Evolutionary conservation across 2,329 filamentous ascomycete genomes (phyloP).

Genomic region (Hypomyces rosellus): DNA sequence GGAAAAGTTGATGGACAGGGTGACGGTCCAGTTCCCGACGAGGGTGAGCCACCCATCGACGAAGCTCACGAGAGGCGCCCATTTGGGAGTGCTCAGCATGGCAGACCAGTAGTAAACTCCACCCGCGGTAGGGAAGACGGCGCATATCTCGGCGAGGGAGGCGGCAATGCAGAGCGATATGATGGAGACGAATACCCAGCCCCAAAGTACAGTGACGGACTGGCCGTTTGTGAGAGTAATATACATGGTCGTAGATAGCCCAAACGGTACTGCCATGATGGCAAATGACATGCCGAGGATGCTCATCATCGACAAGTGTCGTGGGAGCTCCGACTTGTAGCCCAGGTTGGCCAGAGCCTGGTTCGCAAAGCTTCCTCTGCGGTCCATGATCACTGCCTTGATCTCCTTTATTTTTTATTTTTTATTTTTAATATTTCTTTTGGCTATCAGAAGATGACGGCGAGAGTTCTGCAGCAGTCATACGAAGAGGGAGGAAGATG

Average conservation of each 20-base stretch:
- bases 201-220: slow-evolving; percentile 68
- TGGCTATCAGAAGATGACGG: neutral
- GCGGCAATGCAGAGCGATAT: slow-evolving; percentile 68
- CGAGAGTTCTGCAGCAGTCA: neutral
- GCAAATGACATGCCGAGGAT: slow-evolving; percentile 45
- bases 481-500: too few species aligned
- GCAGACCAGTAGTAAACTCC: slow-evolving; percentile 72
- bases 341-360: slow-evolving; percentile 41
- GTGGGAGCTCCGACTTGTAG: slow-evolving; percentile 44
- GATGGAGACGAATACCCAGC: slow-evolving; percentile 54
- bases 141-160: slow-evolving; percentile 66
- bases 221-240: slow-evolving; percentile 63
- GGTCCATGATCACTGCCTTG: slow-evolving; percentile 1
- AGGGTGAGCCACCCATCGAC: slow-evolving; percentile 69
- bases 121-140: slow-evolving; percentile 55
- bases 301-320: slow-evolving; percentile 44
- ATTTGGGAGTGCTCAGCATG: slow-evolving; percentile 53
- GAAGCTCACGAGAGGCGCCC: slow-evolving; percentile 60
- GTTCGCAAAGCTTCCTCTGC: slow-evolving; percentile 24
- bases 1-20: slow-evolving; percentile 64
- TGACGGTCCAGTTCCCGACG: slow-evolving; percentile 65
- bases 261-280: slow-evolving; percentile 46
- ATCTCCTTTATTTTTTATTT: neutral
- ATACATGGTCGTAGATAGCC: slow-evolving; percentile 42
- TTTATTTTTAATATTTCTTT: too few species aligned